Conservation (phyloP, 2,329 filamentous ascomycete genomes). For the Fusarium burgessii region DNA sequence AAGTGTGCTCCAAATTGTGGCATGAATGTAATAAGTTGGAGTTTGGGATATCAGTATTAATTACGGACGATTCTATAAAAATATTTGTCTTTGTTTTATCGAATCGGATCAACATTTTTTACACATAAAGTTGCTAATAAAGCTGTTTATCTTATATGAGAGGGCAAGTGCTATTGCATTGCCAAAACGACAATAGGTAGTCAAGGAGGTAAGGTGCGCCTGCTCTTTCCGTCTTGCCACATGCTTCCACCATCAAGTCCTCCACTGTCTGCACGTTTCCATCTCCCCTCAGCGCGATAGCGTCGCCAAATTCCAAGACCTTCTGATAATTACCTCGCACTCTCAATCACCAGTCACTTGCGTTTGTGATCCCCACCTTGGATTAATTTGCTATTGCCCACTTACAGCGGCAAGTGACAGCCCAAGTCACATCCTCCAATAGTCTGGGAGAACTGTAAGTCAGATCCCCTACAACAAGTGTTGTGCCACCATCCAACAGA, state of each 20-base stretch:
- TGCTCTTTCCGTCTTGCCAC: background rate
- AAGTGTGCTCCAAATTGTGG: no score
- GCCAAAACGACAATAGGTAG: background rate
- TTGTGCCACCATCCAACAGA: slow-evolving; percentile 4
- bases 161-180: background rate
- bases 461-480: background rate
- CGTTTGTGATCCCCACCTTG: background rate
- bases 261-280: background rate
- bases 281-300: background rate
- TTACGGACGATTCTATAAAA: no score
- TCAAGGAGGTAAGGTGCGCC: background rate
- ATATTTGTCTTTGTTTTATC: no score
- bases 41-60: no score
- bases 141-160: no score
- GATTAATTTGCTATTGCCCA: background rate
- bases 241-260: background rate
- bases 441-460: slow-evolving; percentile 7
- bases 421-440: background rate
- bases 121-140: no score
- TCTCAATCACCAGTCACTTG: background rate
- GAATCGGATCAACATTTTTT: no score
- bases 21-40: no score
- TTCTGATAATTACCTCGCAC: background rate
- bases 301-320: background rate
- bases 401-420: background rate